These are phyloP conservation scores for Xylaria sp. DNA, from an alignment of 495 filamentous ascomycete species.

Conservation along the genomic window DNA sequence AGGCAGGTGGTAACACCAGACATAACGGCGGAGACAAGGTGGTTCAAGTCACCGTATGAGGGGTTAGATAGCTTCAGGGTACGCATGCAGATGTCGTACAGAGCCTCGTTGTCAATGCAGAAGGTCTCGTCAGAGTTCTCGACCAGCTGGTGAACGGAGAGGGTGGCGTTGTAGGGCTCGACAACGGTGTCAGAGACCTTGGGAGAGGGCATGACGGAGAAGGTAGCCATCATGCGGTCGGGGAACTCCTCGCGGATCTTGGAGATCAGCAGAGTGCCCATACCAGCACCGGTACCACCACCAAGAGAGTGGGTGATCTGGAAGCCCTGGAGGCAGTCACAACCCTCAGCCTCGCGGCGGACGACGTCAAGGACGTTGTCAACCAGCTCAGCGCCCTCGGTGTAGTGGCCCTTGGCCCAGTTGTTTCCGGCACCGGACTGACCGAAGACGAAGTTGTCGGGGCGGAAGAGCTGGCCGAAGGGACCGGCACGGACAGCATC, in stretches of 20 bases:
- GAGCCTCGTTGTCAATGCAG: conserved; percentile 99
- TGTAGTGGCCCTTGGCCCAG: conserved; percentile 99
- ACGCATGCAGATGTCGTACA: conserved; percentile 99
- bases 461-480: conserved; percentile 99
- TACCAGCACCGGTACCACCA: conserved; percentile 99
- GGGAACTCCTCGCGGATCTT: conserved; percentile 99
- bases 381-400: conserved; percentile 98
- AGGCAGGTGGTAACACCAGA: conserved; percentile 98
- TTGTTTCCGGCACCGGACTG: conserved; percentile 99
- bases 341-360: conserved; percentile 97
- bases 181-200: conserved; percentile 99
- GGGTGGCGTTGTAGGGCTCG: conserved; percentile 99
- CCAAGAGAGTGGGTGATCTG: conserved; percentile 99
- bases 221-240: conserved; percentile 99
- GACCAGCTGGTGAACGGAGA: conserved; percentile 98
- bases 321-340: conserved; percentile 99
- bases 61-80: conserved; percentile 98
- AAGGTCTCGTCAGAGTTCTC: conserved; percentile 99
- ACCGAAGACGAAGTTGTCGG: conserved; percentile 99
- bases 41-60: conserved; percentile 98
- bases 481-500: conserved; percentile 98
- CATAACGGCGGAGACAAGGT: conserved; percentile 99
- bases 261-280: conserved; percentile 99
- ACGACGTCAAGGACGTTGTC: conserved; percentile 99
- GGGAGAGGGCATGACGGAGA: conserved; percentile 99